Percentiles rank a stretch among this genome's conserved stretches.
phyloP scores from a whole-genome alignment of 352 stramenopile genomes.

The Pythium catenulatum region DNA sequence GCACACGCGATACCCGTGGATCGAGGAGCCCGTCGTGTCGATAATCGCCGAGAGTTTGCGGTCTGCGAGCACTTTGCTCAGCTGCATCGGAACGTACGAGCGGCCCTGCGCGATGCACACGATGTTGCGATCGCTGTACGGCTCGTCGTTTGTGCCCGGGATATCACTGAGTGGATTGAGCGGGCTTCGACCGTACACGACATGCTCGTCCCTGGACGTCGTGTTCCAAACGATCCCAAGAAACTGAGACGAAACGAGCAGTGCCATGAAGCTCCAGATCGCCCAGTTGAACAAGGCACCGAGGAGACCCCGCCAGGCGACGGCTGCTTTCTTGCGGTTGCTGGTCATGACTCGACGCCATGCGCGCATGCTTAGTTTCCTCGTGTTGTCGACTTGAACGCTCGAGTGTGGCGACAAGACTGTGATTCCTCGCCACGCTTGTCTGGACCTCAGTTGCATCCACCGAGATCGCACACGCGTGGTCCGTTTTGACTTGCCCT shows the following conservation, averaged over 20 bases:
- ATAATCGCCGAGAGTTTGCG: constrained; percentile 7
- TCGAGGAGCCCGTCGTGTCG: constrained; percentile 34
- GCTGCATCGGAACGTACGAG: constrained; percentile 63
- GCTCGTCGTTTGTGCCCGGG: constrained; percentile 68
- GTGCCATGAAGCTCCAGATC: constrained; percentile 58
- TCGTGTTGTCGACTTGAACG: too few species aligned
- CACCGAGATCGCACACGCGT: too few species aligned
- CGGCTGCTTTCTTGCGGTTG: not conserved
- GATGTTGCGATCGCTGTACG: constrained; percentile 68
- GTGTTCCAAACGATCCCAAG: constrained; percentile 59
- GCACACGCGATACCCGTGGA: constrained; percentile 61
- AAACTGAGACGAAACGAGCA: constrained; percentile 63
- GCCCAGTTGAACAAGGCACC: constrained; percentile 59
- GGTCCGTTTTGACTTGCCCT: too few species aligned
- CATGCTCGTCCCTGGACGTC: not conserved
- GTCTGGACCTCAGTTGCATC: too few species aligned
- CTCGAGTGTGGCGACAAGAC: too few species aligned
- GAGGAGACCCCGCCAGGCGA: not conserved
- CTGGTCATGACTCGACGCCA: not conserved
- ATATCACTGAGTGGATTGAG: not conserved
- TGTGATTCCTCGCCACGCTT: too few species aligned
- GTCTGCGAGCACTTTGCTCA: constrained; percentile 47
- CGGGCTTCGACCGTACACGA: constrained; percentile 15
- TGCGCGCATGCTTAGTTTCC: not conserved
- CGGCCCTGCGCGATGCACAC: constrained; percentile 61